Evolutionary conservation across 805 yeast genomes (phyloP).

Genomic region (Candida sanyiensis): DNA sequence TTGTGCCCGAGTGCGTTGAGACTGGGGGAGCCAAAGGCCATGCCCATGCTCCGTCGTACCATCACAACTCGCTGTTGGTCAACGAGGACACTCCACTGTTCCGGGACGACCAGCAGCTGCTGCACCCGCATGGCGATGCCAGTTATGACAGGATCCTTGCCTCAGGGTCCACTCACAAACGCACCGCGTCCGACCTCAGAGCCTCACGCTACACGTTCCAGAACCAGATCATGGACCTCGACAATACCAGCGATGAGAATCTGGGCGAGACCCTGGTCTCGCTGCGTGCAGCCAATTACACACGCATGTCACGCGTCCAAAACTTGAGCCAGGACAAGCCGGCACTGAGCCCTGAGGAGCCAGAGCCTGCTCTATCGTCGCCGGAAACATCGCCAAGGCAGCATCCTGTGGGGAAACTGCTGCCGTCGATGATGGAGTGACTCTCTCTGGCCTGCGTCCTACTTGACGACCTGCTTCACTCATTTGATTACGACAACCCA

Average conservation of each 20-base stretch:
- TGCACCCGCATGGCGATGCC: too few species aligned
- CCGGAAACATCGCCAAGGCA: too few species aligned
- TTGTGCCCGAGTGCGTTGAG: conserved; percentile 9
- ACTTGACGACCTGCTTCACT: too few species aligned
- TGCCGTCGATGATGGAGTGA: conserved; percentile 10
- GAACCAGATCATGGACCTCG: conserved; percentile 1
- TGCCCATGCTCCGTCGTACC: conserved; percentile 10
- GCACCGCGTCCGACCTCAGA: conserved; percentile 2
- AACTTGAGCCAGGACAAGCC: neutral
- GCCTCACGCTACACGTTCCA: conserved; percentile 5
- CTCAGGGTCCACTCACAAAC: neutral
- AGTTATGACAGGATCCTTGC: too few species aligned
- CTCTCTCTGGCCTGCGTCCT: too few species aligned
- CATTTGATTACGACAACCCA: conserved; percentile 3
- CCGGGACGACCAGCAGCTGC: conserved; percentile 9
- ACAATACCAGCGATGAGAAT: conserved; percentile 10
- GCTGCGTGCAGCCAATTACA: conserved; percentile 17
- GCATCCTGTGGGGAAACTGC: conserved; percentile 8
- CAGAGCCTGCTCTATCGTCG: conserved; percentile 12
- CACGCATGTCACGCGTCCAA: conserved; percentile 16
- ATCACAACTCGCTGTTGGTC: conserved; percentile 7
- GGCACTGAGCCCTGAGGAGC: too few species aligned
- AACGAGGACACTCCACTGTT: conserved; percentile 8
- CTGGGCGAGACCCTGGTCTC: conserved; percentile 16
- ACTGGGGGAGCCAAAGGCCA: conserved; percentile 9